Base-by-base conservation (phyloP, 352 stramenopile species). In the Phytophthora boehmeriae region DNA sequence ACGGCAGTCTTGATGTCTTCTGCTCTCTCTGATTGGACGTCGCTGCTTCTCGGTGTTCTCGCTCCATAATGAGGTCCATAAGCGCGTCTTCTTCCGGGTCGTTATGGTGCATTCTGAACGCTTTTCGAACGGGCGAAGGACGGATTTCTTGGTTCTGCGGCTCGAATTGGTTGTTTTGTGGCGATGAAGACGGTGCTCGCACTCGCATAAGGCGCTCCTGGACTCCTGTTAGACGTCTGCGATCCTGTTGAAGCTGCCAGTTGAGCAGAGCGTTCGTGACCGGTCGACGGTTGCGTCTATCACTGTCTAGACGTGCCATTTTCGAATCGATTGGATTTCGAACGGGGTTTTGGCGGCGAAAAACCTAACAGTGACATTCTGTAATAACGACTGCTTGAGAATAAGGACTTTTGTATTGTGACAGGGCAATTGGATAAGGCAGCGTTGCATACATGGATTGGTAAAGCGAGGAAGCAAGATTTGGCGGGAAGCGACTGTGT, bases 71-170 rank as follows among this genome's bases (percentile, higher is more conserved):
- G 49, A 83, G 59, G 16, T 59, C 47, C 71, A 77, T 79, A 17
- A 81, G 68, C 9, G 69, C 70, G 49, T 79, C 76, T 23, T 85
- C 73, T 9, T 85, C 76, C 14, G 45, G 56, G 54, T 66, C 49
- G 34, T 63, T 30, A 11, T 51, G 27, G 16, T 44, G 42, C 23
- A 62, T 9, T 34, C 51, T 45, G 17, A 39, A 22, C 6, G 55
- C 20, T 27, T 56, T 66, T 8, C 48, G 51, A 58, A 17, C 44
- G 14, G 44, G 36, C 36, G 17, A 32, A 11, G 38, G 58, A 48
- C 34, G 34, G 41, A 5, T 35, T 5, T 51, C 11, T 8, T 51
- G 23, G 22, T 19, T 30, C 25, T 3, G 20, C 4, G 39, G 3
- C 11, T 63, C 48, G 16, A 46, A 57, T 17, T 14, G 61, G 48